phyloP scores from a whole-genome alignment of 208 protist species.

The Trypanosoma lewisi region DNA sequence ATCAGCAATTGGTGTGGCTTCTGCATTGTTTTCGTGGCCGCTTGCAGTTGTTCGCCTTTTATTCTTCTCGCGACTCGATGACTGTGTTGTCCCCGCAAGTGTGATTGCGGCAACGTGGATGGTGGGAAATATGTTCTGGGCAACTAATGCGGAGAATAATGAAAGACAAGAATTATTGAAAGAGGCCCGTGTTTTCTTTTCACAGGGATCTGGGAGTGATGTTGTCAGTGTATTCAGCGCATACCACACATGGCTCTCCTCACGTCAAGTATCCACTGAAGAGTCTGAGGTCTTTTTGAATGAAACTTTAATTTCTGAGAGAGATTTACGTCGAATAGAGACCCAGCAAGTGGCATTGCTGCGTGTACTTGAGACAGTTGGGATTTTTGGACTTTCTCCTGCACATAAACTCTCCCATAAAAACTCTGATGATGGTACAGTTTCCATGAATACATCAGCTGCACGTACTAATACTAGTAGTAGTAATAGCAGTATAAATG shows the following conservation, averaged over 20 bases:
- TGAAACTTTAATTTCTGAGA: constrained; percentile 47
- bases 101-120: constrained; percentile 67
- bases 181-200: constrained; percentile 79
- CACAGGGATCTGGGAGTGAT: constrained; percentile 65
- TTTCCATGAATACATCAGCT: not conserved
- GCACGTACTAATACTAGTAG: not conserved
- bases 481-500: not conserved
- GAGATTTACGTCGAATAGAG: constrained; percentile 37
- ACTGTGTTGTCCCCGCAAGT: constrained; percentile 50
- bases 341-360: constrained; percentile 17
- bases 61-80: constrained; percentile 35
- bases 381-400: constrained; percentile 4
- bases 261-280: constrained; percentile 21
- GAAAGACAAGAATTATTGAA: constrained; percentile 40
- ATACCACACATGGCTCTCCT: constrained; percentile 76
- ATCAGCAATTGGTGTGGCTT: constrained; percentile 51
- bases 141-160: constrained; percentile 23
- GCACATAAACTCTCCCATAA: not conserved
- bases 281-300: constrained; percentile 41
- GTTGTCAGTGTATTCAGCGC: constrained; percentile 63
- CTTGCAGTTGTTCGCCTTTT: constrained; percentile 52
- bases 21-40: constrained; percentile 46
- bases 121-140: constrained; percentile 48
- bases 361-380: constrained; percentile 17
- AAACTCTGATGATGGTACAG: not conserved